A percentile compares a stretch with the other conserved stretches of the same genome.
phyloP scores from a whole-genome alignment of 2,329 filamentous ascomycete species.

The Seiridium unicorne region DNA sequence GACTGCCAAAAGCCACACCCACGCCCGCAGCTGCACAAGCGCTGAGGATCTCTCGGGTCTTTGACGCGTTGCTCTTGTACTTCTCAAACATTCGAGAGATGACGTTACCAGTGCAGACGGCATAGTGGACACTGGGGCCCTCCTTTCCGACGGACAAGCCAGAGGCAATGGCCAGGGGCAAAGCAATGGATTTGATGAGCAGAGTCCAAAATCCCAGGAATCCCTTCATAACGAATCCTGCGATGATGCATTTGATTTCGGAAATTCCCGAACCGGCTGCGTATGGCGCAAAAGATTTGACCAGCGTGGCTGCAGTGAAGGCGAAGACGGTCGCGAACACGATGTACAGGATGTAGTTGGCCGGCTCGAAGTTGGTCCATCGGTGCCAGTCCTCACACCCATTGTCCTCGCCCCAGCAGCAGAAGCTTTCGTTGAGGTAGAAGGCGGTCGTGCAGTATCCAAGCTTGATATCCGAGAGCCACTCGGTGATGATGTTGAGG shows the following conservation, averaged over 20 bases:
- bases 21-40: constrained; percentile 94
- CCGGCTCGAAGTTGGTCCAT: constrained; percentile 75
- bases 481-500: constrained; percentile 94
- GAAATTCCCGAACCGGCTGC: constrained; percentile 96
- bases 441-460: constrained; percentile 96
- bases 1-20: constrained; percentile 94
- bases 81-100: constrained; percentile 92
- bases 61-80: constrained; percentile 87
- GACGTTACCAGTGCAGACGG: constrained; percentile 95
- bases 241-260: constrained; percentile 99
- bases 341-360: constrained; percentile 89
- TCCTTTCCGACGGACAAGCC: constrained; percentile 96
- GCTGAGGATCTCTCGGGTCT: constrained; percentile 91
- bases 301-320: constrained; percentile 76
- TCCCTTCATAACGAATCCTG: constrained; percentile 98
- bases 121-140: constrained; percentile 97
- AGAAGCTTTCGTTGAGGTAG: constrained; percentile 96
- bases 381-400: constrained; percentile 86
- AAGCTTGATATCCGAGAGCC: constrained; percentile 92
- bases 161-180: constrained; percentile 90
- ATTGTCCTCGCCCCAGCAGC: constrained; percentile 93
- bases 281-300: constrained; percentile 91
- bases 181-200: constrained; percentile 86
- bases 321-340: constrained; percentile 80
- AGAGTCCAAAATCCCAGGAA: constrained; percentile 91